Evolutionary conservation across 495 filamentous ascomycete genomes (phyloP).

Genomic region (Sphaerosporella brunnea): DNA sequence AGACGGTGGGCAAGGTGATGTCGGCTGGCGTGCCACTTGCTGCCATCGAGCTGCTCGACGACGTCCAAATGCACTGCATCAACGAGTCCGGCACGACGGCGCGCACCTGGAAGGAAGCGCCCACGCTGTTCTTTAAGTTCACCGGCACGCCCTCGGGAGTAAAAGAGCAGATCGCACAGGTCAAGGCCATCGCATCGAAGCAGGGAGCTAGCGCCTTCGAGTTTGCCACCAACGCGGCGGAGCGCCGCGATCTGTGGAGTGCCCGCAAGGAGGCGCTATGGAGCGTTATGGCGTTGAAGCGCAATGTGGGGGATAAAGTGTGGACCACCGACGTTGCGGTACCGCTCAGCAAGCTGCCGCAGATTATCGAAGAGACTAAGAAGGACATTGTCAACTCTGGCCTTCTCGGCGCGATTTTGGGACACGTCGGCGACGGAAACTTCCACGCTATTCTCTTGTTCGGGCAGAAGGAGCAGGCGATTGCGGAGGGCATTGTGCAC

Average conservation of each 20-base stretch:
- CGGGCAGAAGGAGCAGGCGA: conserved; percentile 39
- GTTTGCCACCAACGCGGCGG: conserved; percentile 50
- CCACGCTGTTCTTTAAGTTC: conserved; percentile 94
- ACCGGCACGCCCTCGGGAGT: conserved; percentile 47
- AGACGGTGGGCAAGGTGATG: conserved; percentile 64
- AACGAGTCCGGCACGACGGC: conserved; percentile 59
- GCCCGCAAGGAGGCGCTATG: conserved; percentile 78
- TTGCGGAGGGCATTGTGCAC: conserved; percentile 54
- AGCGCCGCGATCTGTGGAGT: conserved; percentile 66
- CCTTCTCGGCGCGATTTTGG: conserved; percentile 54
- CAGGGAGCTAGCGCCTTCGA: conserved; percentile 54
- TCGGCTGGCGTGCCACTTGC: conserved; percentile 65
- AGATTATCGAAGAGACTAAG: conserved; percentile 67
- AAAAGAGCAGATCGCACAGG: conserved; percentile 64
- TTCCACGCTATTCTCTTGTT: conserved; percentile 67
- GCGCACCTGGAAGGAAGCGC: conserved; percentile 54
- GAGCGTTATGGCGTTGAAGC: conserved; percentile 44
- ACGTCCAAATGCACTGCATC: conserved; percentile 86
- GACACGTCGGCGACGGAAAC: conserved; percentile 71
- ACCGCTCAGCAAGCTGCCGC: conserved; percentile 50
- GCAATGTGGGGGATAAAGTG: conserved; percentile 43
- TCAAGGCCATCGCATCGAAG: conserved; percentile 44
- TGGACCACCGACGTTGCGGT: conserved; percentile 80
- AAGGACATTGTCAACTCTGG: conserved; percentile 48
- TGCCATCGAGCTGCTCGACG: conserved; percentile 82